Evolutionary conservation across 2,329 filamentous ascomycete species (phyloP), one percentile per base, ranked within the genome.

Genomic region (Didymosphaeria variabile): DNA sequence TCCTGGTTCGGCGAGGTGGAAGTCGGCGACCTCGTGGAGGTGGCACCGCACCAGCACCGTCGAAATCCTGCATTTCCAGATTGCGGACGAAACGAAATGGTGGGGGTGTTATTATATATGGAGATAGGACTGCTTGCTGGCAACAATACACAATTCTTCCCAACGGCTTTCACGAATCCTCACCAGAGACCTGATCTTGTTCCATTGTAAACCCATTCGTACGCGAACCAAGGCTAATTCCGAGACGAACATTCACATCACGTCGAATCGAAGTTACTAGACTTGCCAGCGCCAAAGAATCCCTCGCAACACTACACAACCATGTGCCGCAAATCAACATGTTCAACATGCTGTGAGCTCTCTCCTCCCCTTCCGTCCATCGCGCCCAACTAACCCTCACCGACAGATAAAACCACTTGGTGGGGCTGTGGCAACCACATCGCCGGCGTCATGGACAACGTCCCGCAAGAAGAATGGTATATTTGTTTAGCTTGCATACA

Each of bases 381-480:
- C 23, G n/a, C 38, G 10, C 17, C 52, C 10, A 17, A 31, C 29
- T 58, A n/a, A 63, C 64, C 19, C 44, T 13, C 2, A 8, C 29
- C 19, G 15, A 40, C 51, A 72, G 87, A 83, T 62, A 89, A 89
- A 72, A 77, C 79, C 44, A 85, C 86, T 58, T 91, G 89, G 89
- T 86, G 82, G 79, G 89, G 88, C 63, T 91, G 89, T 76, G 88
- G 88, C 64, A 81, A 69, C 62, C 87, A 91, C 79, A 80, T 90
- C 67, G 79, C 86, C 13, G 76, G 76, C 17, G 88, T 92, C 68
- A 86, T 92, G 81, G 86, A 89, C 74, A 70, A 75, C 29, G 75
- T 91, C 46, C 83, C 87, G 5, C 79, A 82, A 38, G 77, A 81
- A 6, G 82, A 91, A 44, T 86, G 89, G 79, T 93, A 90, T 81